Evolutionary conservation across 495 filamentous ascomycete genomes (phyloP), one percentile per base, ranked within the genome.

Genomic region (Glarea lozoyensis): DNA sequence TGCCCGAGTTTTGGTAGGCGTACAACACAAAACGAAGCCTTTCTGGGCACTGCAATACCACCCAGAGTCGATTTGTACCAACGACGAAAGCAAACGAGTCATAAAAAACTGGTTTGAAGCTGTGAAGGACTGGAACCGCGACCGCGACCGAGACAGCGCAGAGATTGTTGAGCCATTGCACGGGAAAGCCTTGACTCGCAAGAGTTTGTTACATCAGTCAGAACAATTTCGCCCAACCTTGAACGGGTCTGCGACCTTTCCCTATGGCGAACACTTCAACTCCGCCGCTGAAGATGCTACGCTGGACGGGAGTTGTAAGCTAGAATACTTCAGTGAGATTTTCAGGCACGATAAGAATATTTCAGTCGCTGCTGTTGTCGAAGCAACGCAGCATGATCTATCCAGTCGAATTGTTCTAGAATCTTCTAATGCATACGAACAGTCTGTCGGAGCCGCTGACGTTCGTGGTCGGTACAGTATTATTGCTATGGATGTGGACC

Each of bases 31-130:
- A 19, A 45, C 50, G 2, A 86, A 80, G 51, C 92, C 92, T 4
- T 93, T 90, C 50, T 94, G 82, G 79, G 92, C 82, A 0, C 65
- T 98, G 24, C 92, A 98, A 54, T 97, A 90, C 57, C 92, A 98
- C 55, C 89, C 90, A 0, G 92, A 98, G 59, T 94, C 86, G 0
- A 82, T 93, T 49, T 95, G 90, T 55, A 94, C 92, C 3, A 76
- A 76, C 37, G 52, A 65, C n/a, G 73, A 77, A 22, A 84, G 86
- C 22, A 72, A 67, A 19, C 58, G 64, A 25, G 65, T 96, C 22
- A 68, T 96, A 19, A 53, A 60, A 33, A 86, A 84, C 48, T 98
- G 89, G 86, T 95, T 88, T 70, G 52, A 41, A 3, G 55, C 69
- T 48, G 78, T 78, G 3, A 46, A 62, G 41, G 46, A 44, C 37